Evolutionary conservation across 768 basidiomycete genomes (phyloP).

Genomic region (Russula emetica): DNA sequence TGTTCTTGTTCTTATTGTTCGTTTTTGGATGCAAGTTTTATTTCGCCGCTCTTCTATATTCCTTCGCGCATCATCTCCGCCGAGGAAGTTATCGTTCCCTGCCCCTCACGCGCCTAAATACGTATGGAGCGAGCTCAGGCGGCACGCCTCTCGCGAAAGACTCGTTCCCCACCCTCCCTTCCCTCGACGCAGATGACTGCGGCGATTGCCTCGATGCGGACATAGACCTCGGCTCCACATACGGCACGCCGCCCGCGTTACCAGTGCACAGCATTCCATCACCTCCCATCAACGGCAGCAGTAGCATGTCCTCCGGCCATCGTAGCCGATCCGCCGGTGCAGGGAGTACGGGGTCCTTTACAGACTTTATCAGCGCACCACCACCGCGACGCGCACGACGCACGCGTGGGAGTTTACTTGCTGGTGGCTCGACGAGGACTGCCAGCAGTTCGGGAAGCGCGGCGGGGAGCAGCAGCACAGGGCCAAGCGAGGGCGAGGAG

Average conservation of each 20-base stretch:
- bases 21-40: conserved; percentile 57
- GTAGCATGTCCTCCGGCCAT: conserved; percentile 17
- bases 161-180: conserved; percentile 40
- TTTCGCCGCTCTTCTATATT: conserved; percentile 86
- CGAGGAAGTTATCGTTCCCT: conserved; percentile 86
- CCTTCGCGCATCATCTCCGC: conserved; percentile 88
- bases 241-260: conserved; percentile 37
- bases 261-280: conserved; percentile 47
- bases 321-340: conserved; percentile 39
- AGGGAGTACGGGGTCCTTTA: conserved; percentile 40
- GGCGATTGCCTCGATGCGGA: conserved; percentile 51
- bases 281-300: conserved; percentile 7
- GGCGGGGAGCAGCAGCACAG: conserved; percentile 36
- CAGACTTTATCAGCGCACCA: conserved; percentile 62
- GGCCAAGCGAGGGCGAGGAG: conserved; percentile 41
- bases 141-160: conserved; percentile 19
- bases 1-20: not conserved
- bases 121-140: not conserved
- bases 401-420: conserved; percentile 29
- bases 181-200: conserved; percentile 3
- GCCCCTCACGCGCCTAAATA: conserved; percentile 40
- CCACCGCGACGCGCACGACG: conserved; percentile 29
- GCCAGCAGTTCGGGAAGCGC: conserved; percentile 26
- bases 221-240: conserved; percentile 54
- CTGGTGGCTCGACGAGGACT: conserved; percentile 23